phyloP scores from a whole-genome alignment of 2,329 filamentous ascomycete species.

The Pseudogymnoascus sp. region DNA sequence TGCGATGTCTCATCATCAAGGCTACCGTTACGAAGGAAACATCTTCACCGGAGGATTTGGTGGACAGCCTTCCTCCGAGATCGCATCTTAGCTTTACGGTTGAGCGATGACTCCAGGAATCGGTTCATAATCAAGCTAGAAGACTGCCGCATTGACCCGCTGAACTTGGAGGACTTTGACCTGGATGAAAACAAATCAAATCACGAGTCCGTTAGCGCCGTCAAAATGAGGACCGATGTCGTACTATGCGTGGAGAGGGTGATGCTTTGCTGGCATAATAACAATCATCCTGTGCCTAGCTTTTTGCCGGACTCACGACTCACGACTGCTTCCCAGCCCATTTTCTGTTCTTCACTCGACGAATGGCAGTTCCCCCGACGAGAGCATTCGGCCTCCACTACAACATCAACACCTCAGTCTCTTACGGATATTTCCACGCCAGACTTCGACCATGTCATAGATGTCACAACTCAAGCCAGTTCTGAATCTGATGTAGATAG shows the following conservation, averaged over 20 bases:
- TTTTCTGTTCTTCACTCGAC: not conserved
- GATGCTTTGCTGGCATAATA: conserved; percentile 14
- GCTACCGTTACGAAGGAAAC: not conserved
- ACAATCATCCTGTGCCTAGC: not conserved
- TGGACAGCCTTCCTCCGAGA: not conserved
- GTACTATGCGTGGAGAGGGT: conserved; percentile 12
- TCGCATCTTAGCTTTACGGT: not conserved
- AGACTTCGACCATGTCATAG: not conserved
- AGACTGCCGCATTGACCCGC: conserved; percentile 12
- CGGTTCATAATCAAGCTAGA: conserved; percentile 9
- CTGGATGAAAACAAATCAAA: conserved; percentile 4
- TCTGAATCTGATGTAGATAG: not conserved
- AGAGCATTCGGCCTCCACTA: not conserved
- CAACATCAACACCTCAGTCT: not conserved
- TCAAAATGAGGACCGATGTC: conserved; percentile 7
- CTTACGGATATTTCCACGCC: not conserved
- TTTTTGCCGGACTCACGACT: not conserved
- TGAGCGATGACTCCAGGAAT: not conserved
- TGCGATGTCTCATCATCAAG: not conserved
- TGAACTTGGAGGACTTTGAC: conserved; percentile 14
- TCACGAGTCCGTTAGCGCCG: conserved; percentile 6
- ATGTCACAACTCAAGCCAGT: not conserved
- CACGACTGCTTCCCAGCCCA: not conserved
- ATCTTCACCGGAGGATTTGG: not conserved
- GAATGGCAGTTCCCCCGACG: not conserved